A percentile compares a stretch with the other conserved stretches of the same genome.
phyloP scores from a whole-genome alignment of 257 asterid genomes.

The Capsicum rhomboideum region DNA sequence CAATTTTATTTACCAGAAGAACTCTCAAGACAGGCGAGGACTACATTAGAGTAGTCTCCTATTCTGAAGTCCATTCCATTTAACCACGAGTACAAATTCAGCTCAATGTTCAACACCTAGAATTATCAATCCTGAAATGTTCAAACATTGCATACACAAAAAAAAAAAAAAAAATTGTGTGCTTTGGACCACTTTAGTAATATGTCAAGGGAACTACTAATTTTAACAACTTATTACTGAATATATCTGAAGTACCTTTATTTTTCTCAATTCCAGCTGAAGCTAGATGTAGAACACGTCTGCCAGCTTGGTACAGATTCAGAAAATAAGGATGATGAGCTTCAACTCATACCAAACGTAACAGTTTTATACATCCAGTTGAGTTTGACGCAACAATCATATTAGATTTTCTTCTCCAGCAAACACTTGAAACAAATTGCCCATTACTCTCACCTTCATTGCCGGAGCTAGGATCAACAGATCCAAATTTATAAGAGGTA shows the following conservation, averaged over 20 bases:
- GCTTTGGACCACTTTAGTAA: background rate
- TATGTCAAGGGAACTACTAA: background rate
- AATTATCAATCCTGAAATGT: background rate
- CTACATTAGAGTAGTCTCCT: background rate
- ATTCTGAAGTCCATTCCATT: background rate
- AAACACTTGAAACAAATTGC: slow-evolving; percentile 56
- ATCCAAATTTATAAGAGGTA: slow-evolving; percentile 35
- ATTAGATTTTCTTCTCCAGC: slow-evolving; percentile 56
- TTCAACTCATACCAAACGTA: slow-evolving; percentile 29
- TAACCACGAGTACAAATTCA: background rate
- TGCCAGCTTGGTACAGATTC: background rate
- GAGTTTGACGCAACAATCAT: slow-evolving; percentile 59
- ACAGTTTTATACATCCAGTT: slow-evolving; percentile 29
- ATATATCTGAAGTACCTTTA: background rate
- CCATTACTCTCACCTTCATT: slow-evolving; percentile 21
- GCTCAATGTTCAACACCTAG: background rate
- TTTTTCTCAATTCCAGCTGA: background rate
- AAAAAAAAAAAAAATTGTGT: background rate
- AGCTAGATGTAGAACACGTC: background rate
- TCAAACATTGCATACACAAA: background rate
- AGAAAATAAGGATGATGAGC: background rate
- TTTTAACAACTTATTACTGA: background rate
- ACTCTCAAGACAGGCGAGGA: background rate
- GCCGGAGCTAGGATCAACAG: slow-evolving; percentile 31
- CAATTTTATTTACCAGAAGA: background rate